Evolutionary conservation across 345 rosid genomes (phyloP), one percentile per base, ranked within the genome.

Genomic region (Turnera subulata): DNA sequence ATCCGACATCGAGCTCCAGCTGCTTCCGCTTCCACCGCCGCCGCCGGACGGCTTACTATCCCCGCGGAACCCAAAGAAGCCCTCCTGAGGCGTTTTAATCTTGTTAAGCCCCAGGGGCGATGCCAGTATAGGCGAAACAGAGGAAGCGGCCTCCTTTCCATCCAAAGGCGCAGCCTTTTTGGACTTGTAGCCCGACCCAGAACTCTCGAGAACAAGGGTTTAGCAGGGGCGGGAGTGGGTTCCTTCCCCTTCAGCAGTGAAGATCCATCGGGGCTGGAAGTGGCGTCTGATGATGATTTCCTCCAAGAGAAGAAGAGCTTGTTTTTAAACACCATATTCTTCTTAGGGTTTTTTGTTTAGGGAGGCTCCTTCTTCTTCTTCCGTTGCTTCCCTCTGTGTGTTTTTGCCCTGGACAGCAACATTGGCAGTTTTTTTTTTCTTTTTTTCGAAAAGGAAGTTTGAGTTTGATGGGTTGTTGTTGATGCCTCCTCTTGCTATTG

Each of bases 21-120:
- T 32, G 64, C 72, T 68, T 70, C 85, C 10, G 35, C 35, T 29
- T 25, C 49, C 57, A 20, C 54, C 71, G 53, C 69, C 70, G 6
- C 49, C 56, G 16, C 80, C 72, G 16, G 76, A 62, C 23, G 77
- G 35, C 35, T 29, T 85, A 33, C 75, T 81, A 48, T 85, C 96
- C 7, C 81, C 87, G 50, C 82, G 71, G 24, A 78, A 85, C 53
- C 84, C 74, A 14, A 82, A 94, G 54, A 80, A 79, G 56, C 85
- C 87, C 69, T 90, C 97, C 67, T 83, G 86, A 1, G 91, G 95
- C 87, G 99, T 94, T 81, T 94, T 94, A 56, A 94, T 94, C 81
- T 79, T 76, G 62, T 90, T 90, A 72, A 94, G 65, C 6, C 99
- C 97, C 24, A 94, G 63, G n/a, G 99, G 90, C 17, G 97, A 88